Evolutionary conservation across 73 alveolate genomes (phyloP), one percentile per base, ranked within the genome.

Genomic region (Symbiodinium natans): DNA sequence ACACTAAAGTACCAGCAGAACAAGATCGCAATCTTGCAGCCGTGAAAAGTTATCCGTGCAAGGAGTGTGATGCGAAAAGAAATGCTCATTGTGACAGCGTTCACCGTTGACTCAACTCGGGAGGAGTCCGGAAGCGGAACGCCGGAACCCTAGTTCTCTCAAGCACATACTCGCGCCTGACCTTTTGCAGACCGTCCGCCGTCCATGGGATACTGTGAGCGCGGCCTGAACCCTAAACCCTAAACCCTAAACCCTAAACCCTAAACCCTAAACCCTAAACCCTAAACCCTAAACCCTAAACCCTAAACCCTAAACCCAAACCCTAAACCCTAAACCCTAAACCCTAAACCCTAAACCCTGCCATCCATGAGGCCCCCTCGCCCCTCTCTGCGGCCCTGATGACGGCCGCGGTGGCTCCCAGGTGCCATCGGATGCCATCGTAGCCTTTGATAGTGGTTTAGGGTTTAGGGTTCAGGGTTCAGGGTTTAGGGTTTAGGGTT

Each of bases 151-250:
- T 31, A 1, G 41, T 31, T 73, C 83, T 10, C 83, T 73, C 83
- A 73, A 11, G 42, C 40, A 59, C 77, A 59, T 17, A 59, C 34
- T 56, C 74, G 74, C 74, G 74, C 74, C 74, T 56, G 74, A 56
- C 74, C 41, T 71, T 71, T 71, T 71, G 41, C 83, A 31, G 41
- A 31, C 83, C 83, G 83, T 71, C 83, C 83, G 83, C 83, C 83
- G 21, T 71, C 83, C 83, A 31, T 56, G 83, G 39, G 39, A 25
- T 31, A 31, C 83, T 71, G 21, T 71, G 83, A 71, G 83, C 83
- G 83, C 83, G 83, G 83, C 83, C 19, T 71, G 83, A n/a, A n/a
- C n/a, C n/a, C n/a, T n/a, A n/a, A n/a, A n/a, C n/a, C n/a, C n/a
- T n/a, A n/a, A n/a, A n/a, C n/a, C n/a, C n/a, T n/a, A n/a, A n/a